phyloP scores from a whole-genome alignment of 306 rosid genomes.

The Cicer arietinum region DNA sequence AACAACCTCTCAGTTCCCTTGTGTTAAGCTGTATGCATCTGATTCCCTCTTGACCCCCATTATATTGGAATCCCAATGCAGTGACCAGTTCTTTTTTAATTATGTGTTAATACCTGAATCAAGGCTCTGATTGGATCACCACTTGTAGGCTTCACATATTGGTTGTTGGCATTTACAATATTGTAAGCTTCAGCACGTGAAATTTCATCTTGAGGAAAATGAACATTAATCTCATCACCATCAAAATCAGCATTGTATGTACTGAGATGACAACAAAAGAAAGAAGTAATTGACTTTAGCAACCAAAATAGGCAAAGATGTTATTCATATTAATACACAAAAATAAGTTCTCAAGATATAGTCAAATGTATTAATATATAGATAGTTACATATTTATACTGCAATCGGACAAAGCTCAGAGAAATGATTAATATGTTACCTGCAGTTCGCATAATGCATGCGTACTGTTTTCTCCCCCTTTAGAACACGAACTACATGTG shows the following conservation, averaged over 20 bases:
- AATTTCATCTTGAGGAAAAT: slow-evolving; percentile 97
- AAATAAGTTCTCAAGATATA: slow-evolving; percentile 49
- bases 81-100: background rate
- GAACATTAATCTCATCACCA: slow-evolving; percentile 98
- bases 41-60: slow-evolving; percentile 17
- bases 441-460: slow-evolving; percentile 92
- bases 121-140: slow-evolving; percentile 94
- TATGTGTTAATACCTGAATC: slow-evolving; percentile 74
- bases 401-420: slow-evolving; percentile 40
- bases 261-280: slow-evolving; percentile 53
- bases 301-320: slow-evolving; percentile 25
- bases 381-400: background rate
- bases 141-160: slow-evolving; percentile 94
- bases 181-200: slow-evolving; percentile 97
- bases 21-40: slow-evolving; percentile 5
- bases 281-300: slow-evolving; percentile 21
- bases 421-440: slow-evolving; percentile 46
- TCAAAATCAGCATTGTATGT: slow-evolving; percentile 98
- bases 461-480: slow-evolving; percentile 97
- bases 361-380: slow-evolving; percentile 24
- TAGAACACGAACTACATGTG: slow-evolving; percentile 86
- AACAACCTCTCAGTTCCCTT: background rate
- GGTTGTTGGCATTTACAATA: slow-evolving; percentile 93
- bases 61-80: slow-evolving; percentile 5
- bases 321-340: background rate